Base-by-base conservation (phyloP, 2,329 filamentous ascomycete genomes). In the Knufia fluminis region DNA sequence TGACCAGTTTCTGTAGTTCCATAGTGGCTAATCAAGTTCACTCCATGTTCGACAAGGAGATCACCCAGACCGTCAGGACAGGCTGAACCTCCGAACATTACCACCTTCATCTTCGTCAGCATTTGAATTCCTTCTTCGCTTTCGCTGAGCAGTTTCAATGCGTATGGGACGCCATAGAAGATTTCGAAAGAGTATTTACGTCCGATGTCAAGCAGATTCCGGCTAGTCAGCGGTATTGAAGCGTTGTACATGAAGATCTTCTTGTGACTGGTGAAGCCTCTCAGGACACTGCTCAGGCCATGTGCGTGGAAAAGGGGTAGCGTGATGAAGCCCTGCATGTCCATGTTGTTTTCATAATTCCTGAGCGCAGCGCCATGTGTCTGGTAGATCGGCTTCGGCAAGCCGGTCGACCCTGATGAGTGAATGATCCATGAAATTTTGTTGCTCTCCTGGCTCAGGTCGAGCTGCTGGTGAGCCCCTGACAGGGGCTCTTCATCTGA, bases 351-450 rank as follows among this genome's bases (percentile, higher is more conserved):
- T 19, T 38, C 63, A 53, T 57, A 66, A 10, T 60, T 51, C 7
- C 67, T 66, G 7, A 81, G 61, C 4, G 70, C 8, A 62, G 42
- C 42, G 16, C 23, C 60, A 47, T 83, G 76, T 1, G 73, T 77
- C 43, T 79, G 73, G 51, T 71, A 78, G 40, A 83, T 81, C 0
- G 79, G 78, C 53, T 83, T 83, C 0, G 80, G 80, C 0, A 82
- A 66, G 0, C 79, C 79, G 0, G 80, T 82, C 0, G 75, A 79
- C 6, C 80, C 79, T 16, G 68, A 71, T 1, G 71, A 73, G 54
- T 75, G 72, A n/a, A 76, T 66, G 43, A 71, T 73, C 66, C 63
- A 68, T 2, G 60, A 64, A 49, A 67, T 61, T 57, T 67, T 62
- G 16, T 54, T 61, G 44, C 63, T 61, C 49, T 63, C 63, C 2